Evolutionary conservation across 2,329 filamentous ascomycete genomes (phyloP), one percentile per base, ranked within the genome.

Genomic region (Venturia asperata): DNA sequence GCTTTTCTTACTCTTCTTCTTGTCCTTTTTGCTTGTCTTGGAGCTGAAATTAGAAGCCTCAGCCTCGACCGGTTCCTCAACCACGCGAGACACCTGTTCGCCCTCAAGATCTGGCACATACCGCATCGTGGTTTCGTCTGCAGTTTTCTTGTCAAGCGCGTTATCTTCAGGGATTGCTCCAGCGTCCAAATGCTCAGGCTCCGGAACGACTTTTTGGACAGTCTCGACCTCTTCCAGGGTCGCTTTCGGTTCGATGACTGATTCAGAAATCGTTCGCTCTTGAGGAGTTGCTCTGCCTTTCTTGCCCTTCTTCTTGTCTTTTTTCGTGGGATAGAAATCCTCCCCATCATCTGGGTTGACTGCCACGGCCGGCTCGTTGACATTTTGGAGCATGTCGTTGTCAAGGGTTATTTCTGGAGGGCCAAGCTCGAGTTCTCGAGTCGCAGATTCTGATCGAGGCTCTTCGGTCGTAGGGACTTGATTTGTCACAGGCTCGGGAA

Each of bases 291-390:
- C 34, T 52, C 55, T 64, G 30, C 41, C 52, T 43, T 66, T 24
- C 45, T 63, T 56, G 37, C 43, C 41, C 13, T 62, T 63, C 21
- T 62, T 41, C 42, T 65, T 62, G 37, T 65, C 45, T 47, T 49
- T 62, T 42, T 61, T 65, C 52, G 19, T 61, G 52, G 43, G 7
- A n/a, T 39, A 5, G 21, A 49, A 30, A 21, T 21, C 19, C 11
- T 24, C 37, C 17, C 62, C 55, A 17, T 62, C 56, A 24, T 62
- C 64, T 24, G 64, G 10, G 19, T 45, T 43, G 45, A 41, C 27
- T 9, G 63, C 37, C 30, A n/a, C n/a, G 39, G 39, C 21, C 13
- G 42, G 19, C 19, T 37, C 34, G 13, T 56, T 9, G 24, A 39
- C 37, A 11, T 17, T n/a, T 19, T 42, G 47, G 7, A 30, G 6